Base-by-base conservation (phyloP, 345 rosid species). In the Gossypium ekmanianum region DNA sequence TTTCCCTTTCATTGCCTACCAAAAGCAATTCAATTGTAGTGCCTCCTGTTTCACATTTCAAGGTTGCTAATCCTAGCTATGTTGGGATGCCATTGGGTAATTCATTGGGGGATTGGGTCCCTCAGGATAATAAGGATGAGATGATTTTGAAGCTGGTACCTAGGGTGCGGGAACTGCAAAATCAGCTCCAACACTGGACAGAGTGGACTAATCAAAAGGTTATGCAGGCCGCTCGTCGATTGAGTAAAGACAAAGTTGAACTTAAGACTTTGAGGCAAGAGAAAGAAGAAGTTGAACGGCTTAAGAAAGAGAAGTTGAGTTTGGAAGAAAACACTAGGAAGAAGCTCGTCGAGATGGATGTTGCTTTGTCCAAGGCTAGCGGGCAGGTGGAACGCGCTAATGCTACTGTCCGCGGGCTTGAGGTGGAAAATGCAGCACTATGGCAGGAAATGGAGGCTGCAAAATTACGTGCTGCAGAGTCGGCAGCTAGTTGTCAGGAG, bases 161-260 rank as follows among this genome's bases (percentile, higher is more conserved):
- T 1, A 83, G 81, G 75, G 79, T 79, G 75, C 84, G 43, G 57
- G 88, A 87, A 68, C 75, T 88, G 71, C 86, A 88, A 74, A 90
- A 84, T 81, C 97, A 91, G 78, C 83, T 92, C 41, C 94, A 92
- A 77, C 92, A 86, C 77, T 94, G 98, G 97, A 91, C 92, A 14
- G 94, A 94, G 22, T 94, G 98, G 98, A 92, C 95, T 47, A 91
- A 92, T 80, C 91, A 92, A 86, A 94, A 94, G 86, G 97, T 94
- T 57, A 94, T 89, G 92, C 97, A 94, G 84, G 98, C 97, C 68
- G 89, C 97, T 72, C 87, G 87, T 72, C 86, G 97, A 87, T 87
- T 94, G 74, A 72, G 88, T 63, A 90, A 88, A 79, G 98, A 94
- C 80, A 89, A 91, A 78, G 87, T 86, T 48, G 97, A 92, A 73